These are phyloP conservation scores for Naganishia antarctica DNA, from an alignment of 768 basidiomycete genomes.

Conservation along the genomic window DNA sequence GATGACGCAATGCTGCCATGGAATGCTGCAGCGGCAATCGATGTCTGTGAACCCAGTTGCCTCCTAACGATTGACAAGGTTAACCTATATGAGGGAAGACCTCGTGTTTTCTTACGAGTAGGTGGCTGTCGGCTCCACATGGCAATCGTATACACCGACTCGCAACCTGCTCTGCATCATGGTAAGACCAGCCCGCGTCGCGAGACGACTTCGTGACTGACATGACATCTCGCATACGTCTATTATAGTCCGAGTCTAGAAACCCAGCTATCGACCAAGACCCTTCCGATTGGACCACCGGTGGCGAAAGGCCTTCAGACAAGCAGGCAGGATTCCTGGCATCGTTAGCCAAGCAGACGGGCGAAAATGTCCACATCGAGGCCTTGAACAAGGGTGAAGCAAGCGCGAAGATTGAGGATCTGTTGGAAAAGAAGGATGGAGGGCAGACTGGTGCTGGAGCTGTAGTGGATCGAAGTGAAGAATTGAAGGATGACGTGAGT, in stretches of 20 bases:
- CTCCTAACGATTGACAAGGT: too few species aligned
- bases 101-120: too few species aligned
- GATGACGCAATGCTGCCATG: neutral
- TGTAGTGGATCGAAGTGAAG: conserved; percentile 5
- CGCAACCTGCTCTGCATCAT: too few species aligned
- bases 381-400: conserved; percentile 18
- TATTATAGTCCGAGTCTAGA: neutral
- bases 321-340: conserved; percentile 48
- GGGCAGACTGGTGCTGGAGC: conserved; percentile 16
- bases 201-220: too few species aligned
- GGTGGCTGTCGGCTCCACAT: too few species aligned
- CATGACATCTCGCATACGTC: neutral
- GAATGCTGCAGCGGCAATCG: neutral
- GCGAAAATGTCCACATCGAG: conserved; percentile 21
- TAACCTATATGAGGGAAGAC: too few species aligned
- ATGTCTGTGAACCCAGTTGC: too few species aligned
- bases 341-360: conserved; percentile 47
- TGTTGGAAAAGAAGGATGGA: conserved; percentile 6
- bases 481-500: conserved; percentile 21
- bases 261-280: neutral
- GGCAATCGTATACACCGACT: too few species aligned
- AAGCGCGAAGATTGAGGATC: conserved; percentile 7
- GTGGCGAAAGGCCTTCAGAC: conserved; percentile 31
- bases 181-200: too few species aligned
- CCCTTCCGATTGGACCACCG: neutral